A percentile compares a stretch with the other conserved stretches of the same genome.
Conservation (phyloP, 2,329 filamentous ascomycete genomes). For the Pleoardoris graminearum region DNA sequence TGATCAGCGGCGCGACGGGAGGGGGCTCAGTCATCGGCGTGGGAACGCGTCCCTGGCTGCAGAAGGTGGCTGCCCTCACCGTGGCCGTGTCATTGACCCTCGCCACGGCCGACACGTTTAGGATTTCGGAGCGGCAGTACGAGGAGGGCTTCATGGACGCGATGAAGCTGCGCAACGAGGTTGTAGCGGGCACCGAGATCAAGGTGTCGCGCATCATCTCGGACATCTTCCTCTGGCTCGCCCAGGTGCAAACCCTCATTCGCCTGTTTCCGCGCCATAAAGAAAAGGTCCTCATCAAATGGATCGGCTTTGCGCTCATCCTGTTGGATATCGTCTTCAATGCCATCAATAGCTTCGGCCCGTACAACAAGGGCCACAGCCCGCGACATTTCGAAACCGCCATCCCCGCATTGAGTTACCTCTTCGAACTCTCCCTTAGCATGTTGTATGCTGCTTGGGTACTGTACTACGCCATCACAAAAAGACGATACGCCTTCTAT, state of each 20-base stretch:
- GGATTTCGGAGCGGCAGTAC: constrained; percentile 82
- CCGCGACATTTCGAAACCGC: constrained; percentile 83
- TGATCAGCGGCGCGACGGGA: constrained; percentile 75
- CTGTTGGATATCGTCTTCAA: constrained; percentile 88
- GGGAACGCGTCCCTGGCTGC: constrained; percentile 89
- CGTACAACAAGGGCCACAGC: constrained; percentile 57
- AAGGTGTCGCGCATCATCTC: constrained; percentile 91
- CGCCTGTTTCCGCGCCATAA: constrained; percentile 93
- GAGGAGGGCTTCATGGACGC: constrained; percentile 78
- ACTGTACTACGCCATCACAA: constrained; percentile 89
- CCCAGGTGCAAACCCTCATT: constrained; percentile 95
- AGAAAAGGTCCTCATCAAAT: constrained; percentile 98
- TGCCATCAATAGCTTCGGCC: constrained; percentile 82
- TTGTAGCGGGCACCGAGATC: constrained; percentile 82
- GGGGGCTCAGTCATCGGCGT: constrained; percentile 73
- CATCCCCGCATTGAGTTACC: constrained; percentile 85
- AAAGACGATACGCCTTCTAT: constrained; percentile 88
- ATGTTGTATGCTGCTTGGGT: constrained; percentile 92
- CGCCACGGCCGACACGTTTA: constrained; percentile 88
- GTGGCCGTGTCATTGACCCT: constrained; percentile 86
- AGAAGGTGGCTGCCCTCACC: constrained; percentile 67
- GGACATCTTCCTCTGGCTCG: constrained; percentile 95
- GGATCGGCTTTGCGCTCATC: constrained; percentile 94
- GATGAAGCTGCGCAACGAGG: constrained; percentile 70
- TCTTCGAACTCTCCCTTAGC: constrained; percentile 85